A percentile compares a stretch with the other conserved stretches of the same genome.
These are phyloP conservation scores for Babesia microti DNA, from an alignment of 169 alveolate species.

Conservation along the genomic window DNA sequence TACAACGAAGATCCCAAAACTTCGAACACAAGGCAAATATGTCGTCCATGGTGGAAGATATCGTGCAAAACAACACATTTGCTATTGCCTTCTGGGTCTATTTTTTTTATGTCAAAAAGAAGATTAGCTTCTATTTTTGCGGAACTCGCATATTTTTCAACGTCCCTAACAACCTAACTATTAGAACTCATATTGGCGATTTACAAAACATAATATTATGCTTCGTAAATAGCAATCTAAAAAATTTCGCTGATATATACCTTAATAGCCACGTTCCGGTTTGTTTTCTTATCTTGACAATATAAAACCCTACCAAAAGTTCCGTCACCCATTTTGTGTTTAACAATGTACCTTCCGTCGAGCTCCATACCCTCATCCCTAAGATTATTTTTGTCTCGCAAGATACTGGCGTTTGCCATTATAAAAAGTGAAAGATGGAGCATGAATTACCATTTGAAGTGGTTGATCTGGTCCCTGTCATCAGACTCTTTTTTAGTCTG, in stretches of 20 bases:
- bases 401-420: constrained; percentile 29
- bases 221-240: not conserved
- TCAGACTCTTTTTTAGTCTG: not conserved
- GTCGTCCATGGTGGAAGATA: constrained; percentile 72
- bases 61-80: constrained; percentile 79
- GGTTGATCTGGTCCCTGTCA: constrained; percentile 12
- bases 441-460: not conserved
- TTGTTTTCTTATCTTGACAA: constrained; percentile 68
- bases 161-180: constrained; percentile 82
- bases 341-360: constrained; percentile 68
- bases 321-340: constrained; percentile 87
- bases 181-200: too few species aligned
- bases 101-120: constrained; percentile 66
- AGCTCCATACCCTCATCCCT: constrained; percentile 62
- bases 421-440: constrained; percentile 6
- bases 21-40: constrained; percentile 90
- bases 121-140: constrained; percentile 94
- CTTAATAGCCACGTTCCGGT: constrained; percentile 77
- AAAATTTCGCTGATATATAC: constrained; percentile 30
- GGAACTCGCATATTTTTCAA: constrained; percentile 83
- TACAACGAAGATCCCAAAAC: constrained; percentile 87
- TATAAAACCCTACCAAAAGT: constrained; percentile 94
- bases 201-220: constrained; percentile 19
- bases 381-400: too few species aligned
- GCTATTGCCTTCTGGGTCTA: constrained; percentile 72